These are phyloP conservation scores for Sporothrix brunneoviolacea DNA, from an alignment of 2,329 filamentous ascomycete species.

Conservation along the genomic window DNA sequence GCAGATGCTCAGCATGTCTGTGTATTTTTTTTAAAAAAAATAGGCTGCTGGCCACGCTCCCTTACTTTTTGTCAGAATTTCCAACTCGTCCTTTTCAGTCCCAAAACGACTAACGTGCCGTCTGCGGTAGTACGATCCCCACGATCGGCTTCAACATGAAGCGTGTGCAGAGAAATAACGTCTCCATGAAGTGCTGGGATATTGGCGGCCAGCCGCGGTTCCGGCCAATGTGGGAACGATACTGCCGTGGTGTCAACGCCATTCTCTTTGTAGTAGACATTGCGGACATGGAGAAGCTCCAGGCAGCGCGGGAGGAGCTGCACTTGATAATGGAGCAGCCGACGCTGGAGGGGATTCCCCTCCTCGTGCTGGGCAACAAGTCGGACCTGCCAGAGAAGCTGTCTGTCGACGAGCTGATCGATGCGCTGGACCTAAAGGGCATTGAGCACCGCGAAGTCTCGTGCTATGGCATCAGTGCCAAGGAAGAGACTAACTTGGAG, in stretches of 20 bases:
- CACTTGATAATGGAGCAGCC: constrained; percentile 82
- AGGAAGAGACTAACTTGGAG: constrained; percentile 97
- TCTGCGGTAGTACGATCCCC: constrained; percentile 93
- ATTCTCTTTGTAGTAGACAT: constrained; percentile 99
- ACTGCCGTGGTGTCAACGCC: constrained; percentile 93
- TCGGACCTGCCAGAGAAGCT: constrained; percentile 88
- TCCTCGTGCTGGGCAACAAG: constrained; percentile 95
- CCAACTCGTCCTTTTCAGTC: no score
- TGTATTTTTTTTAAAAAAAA: no score
- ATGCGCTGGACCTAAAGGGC: constrained; percentile 79
- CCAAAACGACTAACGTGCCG: no score
- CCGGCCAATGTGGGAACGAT: constrained; percentile 98
- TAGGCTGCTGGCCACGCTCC: no score
- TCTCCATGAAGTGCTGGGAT: constrained; percentile 98
- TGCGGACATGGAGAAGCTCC: constrained; percentile 72
- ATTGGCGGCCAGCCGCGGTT: constrained; percentile 94
- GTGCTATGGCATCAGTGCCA: constrained; percentile 97
- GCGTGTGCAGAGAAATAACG: constrained; percentile 93
- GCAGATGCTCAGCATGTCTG: no score
- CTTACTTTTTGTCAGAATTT: no score
- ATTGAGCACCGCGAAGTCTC: constrained; percentile 91
- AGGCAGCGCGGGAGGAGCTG: constrained; percentile 84
- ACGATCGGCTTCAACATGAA: constrained; percentile 99
- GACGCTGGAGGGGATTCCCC: constrained; percentile 78
- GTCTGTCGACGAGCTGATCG: constrained; percentile 91